Conservation (phyloP, 495 filamentous ascomycete genomes). For the Neurospora intermedia region DNA sequence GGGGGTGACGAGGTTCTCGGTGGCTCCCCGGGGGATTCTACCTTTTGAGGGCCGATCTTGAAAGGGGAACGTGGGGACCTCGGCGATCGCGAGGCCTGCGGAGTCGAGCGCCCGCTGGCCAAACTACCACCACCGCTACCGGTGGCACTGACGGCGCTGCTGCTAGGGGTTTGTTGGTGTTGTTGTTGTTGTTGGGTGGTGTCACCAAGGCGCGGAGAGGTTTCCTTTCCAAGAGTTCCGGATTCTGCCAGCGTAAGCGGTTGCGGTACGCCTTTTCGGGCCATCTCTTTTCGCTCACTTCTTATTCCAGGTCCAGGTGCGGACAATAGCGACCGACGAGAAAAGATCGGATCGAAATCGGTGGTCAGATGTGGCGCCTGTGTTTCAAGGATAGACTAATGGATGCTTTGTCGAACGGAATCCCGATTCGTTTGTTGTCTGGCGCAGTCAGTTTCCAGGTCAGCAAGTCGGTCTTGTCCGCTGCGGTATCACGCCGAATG, state of each 20-base stretch:
- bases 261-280: slow-evolving; percentile 42
- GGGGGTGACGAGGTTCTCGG: slow-evolving; percentile 6
- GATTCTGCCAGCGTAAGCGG: slow-evolving; percentile 37
- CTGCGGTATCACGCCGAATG: slow-evolving; percentile 22
- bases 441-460: slow-evolving; percentile 1
- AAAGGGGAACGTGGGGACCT: slow-evolving; percentile 44
- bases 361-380: neutral
- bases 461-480: slow-evolving; percentile 23
- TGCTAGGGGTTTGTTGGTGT: neutral
- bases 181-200: slow-evolving; percentile 15
- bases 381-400: neutral
- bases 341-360: neutral
- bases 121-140: neutral
- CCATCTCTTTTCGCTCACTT: slow-evolving; percentile 29
- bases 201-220: slow-evolving; percentile 21
- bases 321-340: neutral
- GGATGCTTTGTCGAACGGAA: neutral
- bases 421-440: neutral
- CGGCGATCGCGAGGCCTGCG: slow-evolving; percentile 33
- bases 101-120: slow-evolving; percentile 11
- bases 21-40: slow-evolving; percentile 21
- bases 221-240: slow-evolving; percentile 23
- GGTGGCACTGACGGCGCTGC: neutral
- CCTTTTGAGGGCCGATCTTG: slow-evolving; percentile 28
- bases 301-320: slow-evolving; percentile 5